Evolutionary conservation across 257 asterid genomes (phyloP).

Genomic region (Rauvolfia tetraphylla): DNA sequence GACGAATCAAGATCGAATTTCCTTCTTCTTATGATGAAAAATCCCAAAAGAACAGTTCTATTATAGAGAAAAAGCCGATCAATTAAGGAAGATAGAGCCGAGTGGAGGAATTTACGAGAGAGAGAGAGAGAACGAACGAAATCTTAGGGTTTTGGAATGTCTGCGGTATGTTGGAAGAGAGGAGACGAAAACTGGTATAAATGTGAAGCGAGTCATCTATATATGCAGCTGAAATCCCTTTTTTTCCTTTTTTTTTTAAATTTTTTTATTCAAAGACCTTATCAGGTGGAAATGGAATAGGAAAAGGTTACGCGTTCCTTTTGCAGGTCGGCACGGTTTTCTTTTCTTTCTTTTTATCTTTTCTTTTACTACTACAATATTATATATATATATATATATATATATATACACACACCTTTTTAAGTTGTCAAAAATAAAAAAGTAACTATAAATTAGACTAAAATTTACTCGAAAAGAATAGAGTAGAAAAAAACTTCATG

Average conservation of each 20-base stretch:
- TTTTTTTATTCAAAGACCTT: too few species aligned
- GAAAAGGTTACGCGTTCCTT: too few species aligned
- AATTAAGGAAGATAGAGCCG: background rate
- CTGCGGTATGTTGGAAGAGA: background rate
- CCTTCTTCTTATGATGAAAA: background rate
- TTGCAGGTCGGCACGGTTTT: too few species aligned
- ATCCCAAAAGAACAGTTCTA: background rate
- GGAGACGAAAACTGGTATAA: background rate
- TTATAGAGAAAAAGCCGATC: background rate
- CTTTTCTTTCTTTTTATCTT: too few species aligned
- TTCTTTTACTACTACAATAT: too few species aligned
- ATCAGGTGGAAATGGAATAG: too few species aligned
- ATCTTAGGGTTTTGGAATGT: conserved; percentile 6
- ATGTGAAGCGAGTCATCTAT: background rate
- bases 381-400: too few species aligned
- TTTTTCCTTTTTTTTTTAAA: background rate
- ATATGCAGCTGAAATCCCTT: background rate
- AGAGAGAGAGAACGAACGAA: background rate
- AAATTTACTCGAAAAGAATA: too few species aligned
- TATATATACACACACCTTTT: too few species aligned
- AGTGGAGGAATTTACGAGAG: background rate
- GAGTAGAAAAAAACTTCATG: too few species aligned
- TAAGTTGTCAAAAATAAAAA: too few species aligned
- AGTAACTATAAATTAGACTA: too few species aligned
- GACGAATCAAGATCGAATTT: background rate